Percentiles rank a stretch among this genome's conserved stretches.
phyloP scores from a whole-genome alignment of 257 asterid species.

The Scutellaria galericulata region DNA sequence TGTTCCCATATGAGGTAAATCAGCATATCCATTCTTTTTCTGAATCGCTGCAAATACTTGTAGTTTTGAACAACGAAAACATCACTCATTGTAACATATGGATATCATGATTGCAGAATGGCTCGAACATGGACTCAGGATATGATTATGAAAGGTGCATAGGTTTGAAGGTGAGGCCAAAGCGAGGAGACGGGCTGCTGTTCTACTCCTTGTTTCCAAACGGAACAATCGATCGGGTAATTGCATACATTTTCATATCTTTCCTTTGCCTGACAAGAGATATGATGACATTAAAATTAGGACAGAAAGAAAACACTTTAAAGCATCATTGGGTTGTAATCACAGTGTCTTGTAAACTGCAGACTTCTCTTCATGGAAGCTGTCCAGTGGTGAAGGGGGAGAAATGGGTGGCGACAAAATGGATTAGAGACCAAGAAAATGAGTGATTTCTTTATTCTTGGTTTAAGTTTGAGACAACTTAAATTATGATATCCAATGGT shows the following conservation, averaged over 20 bases:
- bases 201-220: conserved; percentile 78
- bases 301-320: no score
- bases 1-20: conserved; percentile 89
- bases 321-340: neutral
- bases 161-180: conserved; percentile 86
- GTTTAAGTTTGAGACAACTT: neutral
- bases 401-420: conserved; percentile 97
- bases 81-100: neutral
- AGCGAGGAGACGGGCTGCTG: conserved; percentile 85
- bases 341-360: conserved; percentile 20
- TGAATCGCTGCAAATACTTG: neutral
- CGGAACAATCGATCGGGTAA: conserved; percentile 76
- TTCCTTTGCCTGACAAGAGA: neutral
- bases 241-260: neutral
- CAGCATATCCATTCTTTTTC: neutral
- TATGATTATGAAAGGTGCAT: conserved; percentile 66
- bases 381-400: conserved; percentile 86
- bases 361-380: conserved; percentile 90
- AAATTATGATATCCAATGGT: no score
- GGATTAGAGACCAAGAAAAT: conserved; percentile 66
- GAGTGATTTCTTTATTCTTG: conserved; percentile 29
- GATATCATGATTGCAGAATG: conserved; percentile 55
- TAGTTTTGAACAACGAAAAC: neutral
- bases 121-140: conserved; percentile 55
- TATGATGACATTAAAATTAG: neutral